phyloP scores from a whole-genome alignment of 2,329 filamentous ascomycete species.

The Colletotrichum sublineola region DNA sequence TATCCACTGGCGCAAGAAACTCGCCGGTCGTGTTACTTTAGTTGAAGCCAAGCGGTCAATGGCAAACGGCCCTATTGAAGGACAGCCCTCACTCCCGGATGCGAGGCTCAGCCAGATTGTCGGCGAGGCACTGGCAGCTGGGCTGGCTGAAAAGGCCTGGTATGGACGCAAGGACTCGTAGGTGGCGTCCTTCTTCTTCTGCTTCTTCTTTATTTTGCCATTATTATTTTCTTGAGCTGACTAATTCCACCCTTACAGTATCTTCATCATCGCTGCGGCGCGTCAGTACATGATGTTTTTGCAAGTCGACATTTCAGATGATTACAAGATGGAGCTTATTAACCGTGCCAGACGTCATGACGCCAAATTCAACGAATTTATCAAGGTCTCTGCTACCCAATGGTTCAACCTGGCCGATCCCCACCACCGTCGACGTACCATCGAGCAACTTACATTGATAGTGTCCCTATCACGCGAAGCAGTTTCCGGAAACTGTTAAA shows the following conservation, averaged over 20 bases:
- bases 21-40: background rate
- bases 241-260: background rate
- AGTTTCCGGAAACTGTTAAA: too few species aligned
- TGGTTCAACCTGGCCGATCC: background rate
- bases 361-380: background rate
- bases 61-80: background rate
- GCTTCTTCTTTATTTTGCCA: background rate
- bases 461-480: background rate
- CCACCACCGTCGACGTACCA: background rate
- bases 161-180: background rate
- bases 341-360: background rate
- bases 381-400: background rate
- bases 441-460: background rate
- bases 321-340: background rate
- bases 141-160: background rate
- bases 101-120: background rate
- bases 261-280: background rate
- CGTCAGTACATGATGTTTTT: background rate
- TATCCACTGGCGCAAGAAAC: background rate
- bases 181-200: background rate
- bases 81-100: background rate
- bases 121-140: background rate
- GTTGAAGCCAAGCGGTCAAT: background rate
- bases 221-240: background rate
- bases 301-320: background rate